Evolutionary conservation across 176 grass and related monocot species (phyloP).

Genomic region (Aechmea fasciata): DNA sequence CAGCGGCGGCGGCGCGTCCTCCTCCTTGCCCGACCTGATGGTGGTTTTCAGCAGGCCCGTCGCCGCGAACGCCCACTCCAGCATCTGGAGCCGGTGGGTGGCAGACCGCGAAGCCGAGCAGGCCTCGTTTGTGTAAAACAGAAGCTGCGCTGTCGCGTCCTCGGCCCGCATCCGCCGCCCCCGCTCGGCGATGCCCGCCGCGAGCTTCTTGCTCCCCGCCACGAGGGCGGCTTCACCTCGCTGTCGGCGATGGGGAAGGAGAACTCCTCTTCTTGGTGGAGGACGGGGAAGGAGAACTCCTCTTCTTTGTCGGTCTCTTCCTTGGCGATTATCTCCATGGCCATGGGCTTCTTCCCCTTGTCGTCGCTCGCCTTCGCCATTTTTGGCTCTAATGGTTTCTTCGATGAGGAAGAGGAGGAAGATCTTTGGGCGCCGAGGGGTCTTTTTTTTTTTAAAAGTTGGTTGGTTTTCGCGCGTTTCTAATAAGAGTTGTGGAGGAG

Average conservation of each 20-base stretch:
- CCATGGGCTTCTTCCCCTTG: too few relatives aligned
- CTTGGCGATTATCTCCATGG: background rate
- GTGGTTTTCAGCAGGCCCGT: conserved; percentile 6
- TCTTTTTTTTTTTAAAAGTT: too few relatives aligned
- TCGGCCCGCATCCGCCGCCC: conserved; percentile 27
- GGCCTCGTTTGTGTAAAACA: background rate
- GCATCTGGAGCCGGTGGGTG: too few relatives aligned
- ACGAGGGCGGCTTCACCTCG: background rate
- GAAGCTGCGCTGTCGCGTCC: conserved; percentile 30
- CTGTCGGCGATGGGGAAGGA: background rate
- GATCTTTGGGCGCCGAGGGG: too few relatives aligned
- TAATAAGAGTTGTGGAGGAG: too few relatives aligned
- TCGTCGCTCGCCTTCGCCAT: too few relatives aligned
- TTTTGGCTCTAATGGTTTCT: too few relatives aligned
- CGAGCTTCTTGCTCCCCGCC: background rate
- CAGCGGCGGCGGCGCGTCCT: conserved; percentile 4
- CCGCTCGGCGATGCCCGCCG: background rate
- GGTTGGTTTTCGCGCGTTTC: too few relatives aligned
- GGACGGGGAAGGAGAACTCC: conserved; percentile 32
- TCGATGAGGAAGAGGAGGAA: too few relatives aligned
- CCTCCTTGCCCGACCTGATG: background rate
- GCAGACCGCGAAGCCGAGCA: too few relatives aligned
- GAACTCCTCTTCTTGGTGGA: background rate
- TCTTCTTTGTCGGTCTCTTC: background rate
- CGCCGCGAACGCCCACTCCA: conserved; percentile 21